Conservation (phyloP, 2,329 filamentous ascomycete genomes). For the Penicillium sp. region DNA sequence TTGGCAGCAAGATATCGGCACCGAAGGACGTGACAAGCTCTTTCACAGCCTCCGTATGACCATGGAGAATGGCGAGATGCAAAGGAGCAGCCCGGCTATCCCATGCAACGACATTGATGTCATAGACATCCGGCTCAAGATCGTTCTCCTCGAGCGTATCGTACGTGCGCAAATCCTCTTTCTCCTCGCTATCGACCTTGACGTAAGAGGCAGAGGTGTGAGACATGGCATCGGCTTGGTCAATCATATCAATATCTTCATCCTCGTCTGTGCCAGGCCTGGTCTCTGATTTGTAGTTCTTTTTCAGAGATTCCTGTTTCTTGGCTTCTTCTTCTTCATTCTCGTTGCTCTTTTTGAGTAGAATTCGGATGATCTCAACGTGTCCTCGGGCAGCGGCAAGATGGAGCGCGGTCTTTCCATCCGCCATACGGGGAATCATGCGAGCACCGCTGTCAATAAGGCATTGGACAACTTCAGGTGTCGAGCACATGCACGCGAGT, state of each 20-base stretch:
- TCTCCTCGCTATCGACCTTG: slow-evolving; percentile 53
- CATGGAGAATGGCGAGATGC: slow-evolving; percentile 74
- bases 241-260: slow-evolving; percentile 28
- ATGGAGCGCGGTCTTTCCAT: slow-evolving; percentile 80
- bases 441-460: slow-evolving; percentile 71
- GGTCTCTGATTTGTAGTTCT: background rate
- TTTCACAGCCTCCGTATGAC: slow-evolving; percentile 67
- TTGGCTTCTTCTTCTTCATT: slow-evolving; percentile 59
- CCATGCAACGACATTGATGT: slow-evolving; percentile 77
- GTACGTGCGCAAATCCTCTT: slow-evolving; percentile 41
- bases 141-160: slow-evolving; percentile 53
- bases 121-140: slow-evolving; percentile 73
- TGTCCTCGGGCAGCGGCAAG: slow-evolving; percentile 70
- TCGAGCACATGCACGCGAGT: slow-evolving; percentile 67
- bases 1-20: slow-evolving; percentile 70
- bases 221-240: slow-evolving; percentile 49
- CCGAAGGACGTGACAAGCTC: slow-evolving; percentile 70
- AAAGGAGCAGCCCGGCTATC: slow-evolving; percentile 71
- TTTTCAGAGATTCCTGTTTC: slow-evolving; percentile 24
- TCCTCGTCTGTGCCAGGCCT: slow-evolving; percentile 15
- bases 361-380: slow-evolving; percentile 65
- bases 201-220: slow-evolving; percentile 70
- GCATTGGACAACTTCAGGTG: slow-evolving; percentile 65
- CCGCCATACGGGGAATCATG: slow-evolving; percentile 70
- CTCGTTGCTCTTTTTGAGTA: slow-evolving; percentile 67